Evolutionary conservation across 139 green algal species (phyloP), one percentile per base, ranked within the genome.

Genomic region (Mesotaenium endlicherianum): DNA sequence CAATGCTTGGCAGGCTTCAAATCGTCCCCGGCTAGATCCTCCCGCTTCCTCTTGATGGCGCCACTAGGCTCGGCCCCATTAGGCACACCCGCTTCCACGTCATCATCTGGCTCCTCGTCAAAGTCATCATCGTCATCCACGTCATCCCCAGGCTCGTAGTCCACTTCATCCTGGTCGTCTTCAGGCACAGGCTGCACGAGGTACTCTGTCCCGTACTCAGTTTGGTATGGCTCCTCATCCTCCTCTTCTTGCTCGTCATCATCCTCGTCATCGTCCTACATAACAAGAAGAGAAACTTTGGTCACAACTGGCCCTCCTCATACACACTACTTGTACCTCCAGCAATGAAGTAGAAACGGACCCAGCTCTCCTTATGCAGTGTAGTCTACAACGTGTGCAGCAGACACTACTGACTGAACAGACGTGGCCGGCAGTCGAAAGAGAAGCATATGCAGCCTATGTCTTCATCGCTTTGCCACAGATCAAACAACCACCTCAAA

Each of bases 231-330:
- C 30, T 88, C 82, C 3, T 30, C 76, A 34, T 87, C 76, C 14
- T 87, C 82, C 8, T 82, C 50, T 31, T 88, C 82, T 1, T 88
- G 79, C 34, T 88, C 77, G 26, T 88, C 82, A 39, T 88, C 75
- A 4, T 82, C 75, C 58, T 79, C 49, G 42, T 74, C 8, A 70
- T 72, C 67, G 20, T 75, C 20, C 30, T 20, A 17, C 26, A 64
- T 64, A 34, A 64, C 50, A 64, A 26, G 20, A 20, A 64, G 50
- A 64, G 26, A 72, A 60, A 53, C 17, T 60, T 20, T 20, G 20
- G 20, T 17, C 30, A 53, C 20, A 72, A 53, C 20, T 57, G 17
- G 20, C 17, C 67, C 67, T 57, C 26, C n/a, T 75, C 20, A 31
- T 75, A 17, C 67, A 72, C n/a, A 60, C 17, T 20, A 26, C 20